Base-by-base conservation (phyloP, 306 rosid genomes). In the Prunus fruticosa region DNA sequence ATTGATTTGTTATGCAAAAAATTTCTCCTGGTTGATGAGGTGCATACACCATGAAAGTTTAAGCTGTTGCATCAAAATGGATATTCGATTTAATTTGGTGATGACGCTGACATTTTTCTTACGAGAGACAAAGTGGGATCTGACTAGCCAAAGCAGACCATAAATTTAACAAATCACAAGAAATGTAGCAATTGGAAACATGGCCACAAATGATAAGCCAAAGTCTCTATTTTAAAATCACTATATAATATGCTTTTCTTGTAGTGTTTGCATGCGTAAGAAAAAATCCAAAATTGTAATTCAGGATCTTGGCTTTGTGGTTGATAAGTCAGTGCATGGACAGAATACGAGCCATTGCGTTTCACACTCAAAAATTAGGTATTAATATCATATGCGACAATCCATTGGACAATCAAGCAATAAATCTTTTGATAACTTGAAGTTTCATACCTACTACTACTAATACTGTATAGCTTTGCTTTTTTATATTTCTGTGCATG, bases 321-420 rank as follows among this genome's bases (percentile, higher is more conserved):
- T 81, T 88, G 93, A 91, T 91, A 91, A 91, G 93, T 89, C 84
- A 87, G 85, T 78, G 84, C 88, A 84, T 73, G 3, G 72, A 70
- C 79, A 74, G 80, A 82, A 91, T 91, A 91, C 84, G 97, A 89
- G 91, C 93, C 82, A 87, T 76, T 87, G 87, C 92, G 79, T 91
- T 86, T 91, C 97, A 89, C 64, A 23, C 51, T 79, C 69, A 81
- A 71, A 80, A 62, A 73, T 78, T 54, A 54, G 78, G 71, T 69
- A 82, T 74, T 18, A 13, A 20, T 56, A 25, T 72, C 34, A 54
- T 58, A 11, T 1, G 64, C 3, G 15, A 58, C 30, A 23, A n/a
- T 11, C 14, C 34, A n/a, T n/a, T 71, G 43, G 52, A 34, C 15
- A 30, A 70, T 12, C 20, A 57, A 1, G 9, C 0, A 22, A 13